A percentile compares a stretch with the other conserved stretches of the same genome.
These are phyloP conservation scores for Blastocystis sp. DNA, from an alignment of 352 stramenopile species.

Conservation along the genomic window DNA sequence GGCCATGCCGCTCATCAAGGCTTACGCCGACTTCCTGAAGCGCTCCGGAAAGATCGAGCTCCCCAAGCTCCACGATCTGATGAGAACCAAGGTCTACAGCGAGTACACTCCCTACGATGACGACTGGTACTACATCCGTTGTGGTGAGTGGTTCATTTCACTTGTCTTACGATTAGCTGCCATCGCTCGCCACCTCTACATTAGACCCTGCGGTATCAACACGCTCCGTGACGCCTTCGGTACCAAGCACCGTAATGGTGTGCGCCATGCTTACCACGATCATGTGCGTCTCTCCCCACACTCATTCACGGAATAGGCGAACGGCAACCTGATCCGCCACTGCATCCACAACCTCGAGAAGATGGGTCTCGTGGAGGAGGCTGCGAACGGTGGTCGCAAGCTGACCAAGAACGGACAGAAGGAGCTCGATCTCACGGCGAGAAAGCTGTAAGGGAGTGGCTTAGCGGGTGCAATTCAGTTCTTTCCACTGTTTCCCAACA, in stretches of 20 bases:
- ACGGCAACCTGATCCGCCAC: conserved; percentile 53
- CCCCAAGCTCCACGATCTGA: conserved; percentile 73
- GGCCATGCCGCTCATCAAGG: conserved; percentile 65
- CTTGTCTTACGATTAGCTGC: conserved; percentile 35
- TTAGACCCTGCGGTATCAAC: conserved; percentile 68
- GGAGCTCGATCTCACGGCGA: conserved; percentile 66
- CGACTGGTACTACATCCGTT: conserved; percentile 74
- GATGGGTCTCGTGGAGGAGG: conserved; percentile 56
- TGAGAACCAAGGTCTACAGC: conserved; percentile 71
- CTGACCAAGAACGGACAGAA: conserved; percentile 68
- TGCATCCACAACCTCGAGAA: conserved; percentile 71
- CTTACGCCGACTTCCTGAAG: conserved; percentile 73
- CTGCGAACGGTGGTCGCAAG: conserved; percentile 49
- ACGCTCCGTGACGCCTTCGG: conserved; percentile 66
- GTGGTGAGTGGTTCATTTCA: conserved; percentile 16
- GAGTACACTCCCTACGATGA: conserved; percentile 71
- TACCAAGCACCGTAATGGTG: conserved; percentile 64
- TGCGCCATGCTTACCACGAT: conserved; percentile 61
- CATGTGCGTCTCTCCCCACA: neutral
- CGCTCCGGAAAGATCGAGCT: conserved; percentile 60
- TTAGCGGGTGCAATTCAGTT: conserved; percentile 16
- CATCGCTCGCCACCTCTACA: conserved; percentile 71
- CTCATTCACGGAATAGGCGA: conserved; percentile 14
- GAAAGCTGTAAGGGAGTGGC: conserved; percentile 49
- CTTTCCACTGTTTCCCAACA: conserved; percentile 7